These are phyloP conservation scores for Purpureocillium lavendulum DNA, from an alignment of 2,329 filamentous ascomycete genomes.

Conservation along the genomic window DNA sequence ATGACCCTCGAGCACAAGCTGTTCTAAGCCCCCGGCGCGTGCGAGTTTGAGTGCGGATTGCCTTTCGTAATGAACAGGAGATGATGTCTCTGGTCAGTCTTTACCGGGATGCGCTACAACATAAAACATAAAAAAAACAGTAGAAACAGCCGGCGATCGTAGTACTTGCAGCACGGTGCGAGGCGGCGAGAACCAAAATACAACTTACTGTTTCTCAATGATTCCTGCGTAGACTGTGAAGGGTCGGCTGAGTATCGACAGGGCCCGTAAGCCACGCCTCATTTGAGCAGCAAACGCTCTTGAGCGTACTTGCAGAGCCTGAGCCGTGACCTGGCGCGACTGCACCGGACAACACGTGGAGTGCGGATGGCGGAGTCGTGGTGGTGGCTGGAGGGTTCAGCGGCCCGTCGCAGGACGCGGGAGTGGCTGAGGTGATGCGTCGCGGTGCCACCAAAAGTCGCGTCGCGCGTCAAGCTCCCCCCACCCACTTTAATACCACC, in stretches of 20 bases:
- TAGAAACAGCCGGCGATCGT: slow-evolving; percentile 9
- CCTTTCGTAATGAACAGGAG: slow-evolving; percentile 1
- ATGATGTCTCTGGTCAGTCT: slow-evolving; percentile 6
- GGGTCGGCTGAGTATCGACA: too few relatives aligned
- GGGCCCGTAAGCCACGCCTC: too few relatives aligned
- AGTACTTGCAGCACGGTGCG: too few relatives aligned
- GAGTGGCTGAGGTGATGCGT: slow-evolving; percentile 1
- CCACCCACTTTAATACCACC: slow-evolving; percentile 12
- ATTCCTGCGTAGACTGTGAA: too few relatives aligned
- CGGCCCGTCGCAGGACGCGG: too few relatives aligned
- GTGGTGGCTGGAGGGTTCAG: slow-evolving; percentile 1
- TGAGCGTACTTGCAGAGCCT: too few relatives aligned
- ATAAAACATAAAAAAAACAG: slow-evolving; percentile 7
- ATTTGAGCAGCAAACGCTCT: too few relatives aligned
- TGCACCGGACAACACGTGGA: not conserved
- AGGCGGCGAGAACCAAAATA: slow-evolving; percentile 2
- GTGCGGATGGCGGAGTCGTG: not conserved
- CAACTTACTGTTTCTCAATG: slow-evolving; percentile 1
- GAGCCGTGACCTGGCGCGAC: not conserved
- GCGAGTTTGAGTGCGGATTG: not conserved
- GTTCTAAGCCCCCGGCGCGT: slow-evolving; percentile 43
- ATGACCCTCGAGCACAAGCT: slow-evolving; percentile 99
- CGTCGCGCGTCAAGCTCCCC: slow-evolving; percentile 23
- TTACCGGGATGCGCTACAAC: slow-evolving; percentile 5
- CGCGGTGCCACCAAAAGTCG: slow-evolving; percentile 12